Base-by-base conservation (phyloP, 352 stramenopile species). In the Chrysophaeum taylorii region DNA sequence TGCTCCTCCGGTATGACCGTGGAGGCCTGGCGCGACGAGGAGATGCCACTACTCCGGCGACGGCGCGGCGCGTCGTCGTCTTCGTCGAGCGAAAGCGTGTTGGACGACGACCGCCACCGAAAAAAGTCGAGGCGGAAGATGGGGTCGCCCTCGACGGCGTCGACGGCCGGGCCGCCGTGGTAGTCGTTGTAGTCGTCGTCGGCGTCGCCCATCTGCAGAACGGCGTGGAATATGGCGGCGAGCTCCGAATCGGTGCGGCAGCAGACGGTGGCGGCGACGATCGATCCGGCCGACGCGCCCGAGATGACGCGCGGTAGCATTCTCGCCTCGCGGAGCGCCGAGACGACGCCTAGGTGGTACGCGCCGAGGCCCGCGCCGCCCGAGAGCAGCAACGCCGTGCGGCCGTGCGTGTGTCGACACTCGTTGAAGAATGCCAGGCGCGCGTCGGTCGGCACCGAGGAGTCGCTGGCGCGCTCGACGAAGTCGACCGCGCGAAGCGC, bases 391-490 rank as follows among this genome's bases (percentile, higher is more conserved):
- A 98, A 81, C 0, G 94, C 94, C 2, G 93, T 97, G 5, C 92
- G 81, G 21, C 94, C 94, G 81, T 97, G 98, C 0, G 91, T 87
- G 80, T 98, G 94, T 16, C 93, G 82, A 21, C 93, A 98, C 81
- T 98, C 94, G 67, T 94, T 97, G 77, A 98, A 98, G 74, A 98
- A 98, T n/a, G 92, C 92, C n/a, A 98, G 77, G 66, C 95, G 93
- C 70, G 92, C 91, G 73, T 94, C 86, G 53, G 84, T 78, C 12
- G 86, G 89, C 29, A 96, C 78, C 64, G 69, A 35, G 29, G 36
- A 15, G 43, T 70, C 57, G 33, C 27, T 5, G 1, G 57, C 16
- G 9, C 7, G 16, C 2, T 18, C 31, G 2, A 66, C 35, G 35
- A 33, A 45, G 7, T 42, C 35, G 16, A 66, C 33, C 16, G 57